Base-by-base conservation (phyloP, 495 filamentous ascomycete species). In the Talaromyces trachyspermus region DNA sequence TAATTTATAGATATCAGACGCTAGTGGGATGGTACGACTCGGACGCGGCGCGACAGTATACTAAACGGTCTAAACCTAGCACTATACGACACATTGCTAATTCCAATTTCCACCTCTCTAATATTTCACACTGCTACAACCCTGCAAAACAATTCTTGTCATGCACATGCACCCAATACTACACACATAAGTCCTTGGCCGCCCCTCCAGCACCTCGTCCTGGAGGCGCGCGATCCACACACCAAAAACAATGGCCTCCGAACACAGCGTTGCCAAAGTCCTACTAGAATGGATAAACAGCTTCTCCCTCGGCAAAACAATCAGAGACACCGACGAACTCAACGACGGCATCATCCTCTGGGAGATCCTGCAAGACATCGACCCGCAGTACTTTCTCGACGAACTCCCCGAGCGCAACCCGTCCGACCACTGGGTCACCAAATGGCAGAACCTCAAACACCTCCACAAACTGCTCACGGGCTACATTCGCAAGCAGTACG, bases 271-370 rank as follows among this genome's bases (percentile, higher is more conserved):
- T 49, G 69, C 63, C 51, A 65, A 70, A 54, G 77, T 76, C 50
- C 62, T 81, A 45, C 54, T 80, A 52, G 75, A 78, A 67, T 81
- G 77, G 77, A 67, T 78, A 55, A 79, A 77, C 59, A 70, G 66
- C 57, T 75, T 77, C 54, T 64, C 69, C 35, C 54, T 76, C 18
- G 64, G 65, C 26, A 63, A 67, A 51, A 70, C 63, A 20, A 65
- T 76, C 43, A 60, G 65, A 25, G 61, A 60, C 36, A 60, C 80
- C 47, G 75, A 77, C 48, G 81, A 89, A 54, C 72, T 95, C 56
- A 80, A 76, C 44, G 84, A 94, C 62, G 89, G 88, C 39, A 73
- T 77, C 42, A 74, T 86, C 22, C 74, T 95, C 54, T 78, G 83
- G 84, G 69, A 78, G 53, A 75, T 81, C 61, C 60, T 85, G 63